Percentiles rank a stretch among this genome's conserved stretches.
Evolutionary conservation across 1,284 basidiomycete species (phyloP).

Genomic region (Moniliella sp.): DNA sequence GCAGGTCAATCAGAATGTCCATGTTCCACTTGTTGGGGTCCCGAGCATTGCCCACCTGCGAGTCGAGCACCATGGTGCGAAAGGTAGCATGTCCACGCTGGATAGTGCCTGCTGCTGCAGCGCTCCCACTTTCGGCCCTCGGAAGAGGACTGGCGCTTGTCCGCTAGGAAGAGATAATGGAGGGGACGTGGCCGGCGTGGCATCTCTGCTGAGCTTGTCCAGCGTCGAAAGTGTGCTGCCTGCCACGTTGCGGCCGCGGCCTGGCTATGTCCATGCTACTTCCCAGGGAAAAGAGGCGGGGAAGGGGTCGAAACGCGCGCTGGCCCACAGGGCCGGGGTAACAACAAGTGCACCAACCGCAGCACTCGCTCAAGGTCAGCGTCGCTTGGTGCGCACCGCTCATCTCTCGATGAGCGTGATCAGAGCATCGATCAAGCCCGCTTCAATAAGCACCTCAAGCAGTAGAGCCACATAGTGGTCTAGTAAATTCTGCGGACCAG

Average conservation of each 20-base stretch:
- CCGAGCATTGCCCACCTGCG: conserved; percentile 59
- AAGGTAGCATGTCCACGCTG: conserved; percentile 38
- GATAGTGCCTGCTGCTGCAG: conserved; percentile 64
- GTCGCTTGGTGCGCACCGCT: conserved; percentile 42
- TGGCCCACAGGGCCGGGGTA: no score
- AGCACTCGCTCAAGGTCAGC: conserved; percentile 72
- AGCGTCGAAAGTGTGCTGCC: conserved; percentile 47
- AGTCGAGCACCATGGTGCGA: conserved; percentile 20
- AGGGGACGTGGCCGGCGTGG: no score
- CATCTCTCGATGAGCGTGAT: conserved; percentile 18
- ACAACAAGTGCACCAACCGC: no score
- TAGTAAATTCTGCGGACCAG: conserved; percentile 49
- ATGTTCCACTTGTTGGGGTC: conserved; percentile 84
- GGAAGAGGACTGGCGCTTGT: background rate
- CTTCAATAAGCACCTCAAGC: conserved; percentile 61
- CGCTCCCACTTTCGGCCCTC: conserved; percentile 62
- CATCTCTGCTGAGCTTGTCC: background rate
- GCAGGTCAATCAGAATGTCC: conserved; percentile 62
- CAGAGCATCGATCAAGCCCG: conserved; percentile 43
- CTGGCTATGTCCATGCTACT: no score
- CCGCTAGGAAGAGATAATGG: background rate
- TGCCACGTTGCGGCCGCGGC: no score
- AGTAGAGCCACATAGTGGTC: conserved; percentile 86
- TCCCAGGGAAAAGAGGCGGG: no score
- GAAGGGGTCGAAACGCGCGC: conserved; percentile 65